Evolutionary conservation across 2,329 filamentous ascomycete genomes (phyloP), one percentile per base, ranked within the genome.

Genomic region (Aphanocladium album): DNA sequence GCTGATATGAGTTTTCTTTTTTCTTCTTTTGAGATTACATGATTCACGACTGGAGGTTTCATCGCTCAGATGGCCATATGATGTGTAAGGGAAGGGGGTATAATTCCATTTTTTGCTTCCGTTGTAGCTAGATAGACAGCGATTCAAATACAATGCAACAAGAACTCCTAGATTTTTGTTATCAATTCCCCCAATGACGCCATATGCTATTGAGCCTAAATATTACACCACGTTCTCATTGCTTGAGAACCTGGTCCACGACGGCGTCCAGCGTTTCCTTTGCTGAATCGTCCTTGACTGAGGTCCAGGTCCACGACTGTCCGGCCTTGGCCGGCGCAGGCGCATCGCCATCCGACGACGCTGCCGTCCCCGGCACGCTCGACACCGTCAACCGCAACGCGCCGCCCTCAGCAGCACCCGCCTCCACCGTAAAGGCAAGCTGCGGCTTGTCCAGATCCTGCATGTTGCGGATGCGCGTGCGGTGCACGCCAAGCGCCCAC

Each of bases 401-500:
- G 16, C 45, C 27, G n/a, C 41, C 23, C 19, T 12, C 45, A 19
- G 27, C 12, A 43, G 21, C 19, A 23, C 53, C 39, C 23, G 16
- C 19, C 37, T 7, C 37, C 4, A 53, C 47, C 1, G 25, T 14
- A 21, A 59, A 35, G 7, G 9, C 25, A n/a, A 59, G 47, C 47
- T 46, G 47, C 47, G 37, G 47, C 47, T 33, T 16, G 21, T 66
- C 63, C 12, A 72, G 68, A 27, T 68, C 67, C 3, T 68, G 67
- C 47, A 56, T 49, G 39, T 71, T 65, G 19, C 65, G 68, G 62
- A 77, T 70, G 11, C 69, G 68, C 41, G 71, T 72, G 53, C 71
- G 73, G 54, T 71, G 67, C 30, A 72, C 61, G 60, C 67, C 69
- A 37, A 69, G 70, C 25, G 67, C 62, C 71, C 74, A 76, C 25